Conservation (phyloP, 2,329 filamentous ascomycete genomes). For the Neofusicoccum sp. region DNA sequence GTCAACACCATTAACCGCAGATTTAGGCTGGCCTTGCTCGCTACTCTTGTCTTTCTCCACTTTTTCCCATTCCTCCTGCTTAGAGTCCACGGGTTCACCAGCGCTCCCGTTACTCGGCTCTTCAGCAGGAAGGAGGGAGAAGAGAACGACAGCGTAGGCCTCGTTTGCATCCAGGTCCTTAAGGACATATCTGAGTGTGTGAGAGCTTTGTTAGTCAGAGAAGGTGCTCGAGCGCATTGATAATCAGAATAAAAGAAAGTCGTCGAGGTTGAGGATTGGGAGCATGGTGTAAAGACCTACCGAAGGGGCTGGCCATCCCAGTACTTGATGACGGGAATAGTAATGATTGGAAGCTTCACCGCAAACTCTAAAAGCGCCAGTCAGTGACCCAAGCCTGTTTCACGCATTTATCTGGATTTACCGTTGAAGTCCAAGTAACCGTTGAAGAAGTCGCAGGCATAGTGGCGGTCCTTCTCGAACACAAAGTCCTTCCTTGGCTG, state of each 20-base stretch:
- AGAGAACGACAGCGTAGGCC: conserved; percentile 77
- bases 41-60: neutral
- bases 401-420: conserved; percentile 28
- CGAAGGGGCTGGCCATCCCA: conserved; percentile 77
- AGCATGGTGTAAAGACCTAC: conserved; percentile 50
- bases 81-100: neutral
- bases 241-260: neutral
- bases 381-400: neutral
- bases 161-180: conserved; percentile 73
- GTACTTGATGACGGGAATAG: conserved; percentile 70
- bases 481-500: conserved; percentile 55
- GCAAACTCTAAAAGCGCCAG: conserved; percentile 57
- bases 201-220: conserved; percentile 59
- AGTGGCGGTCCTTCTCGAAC: conserved; percentile 62
- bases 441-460: conserved; percentile 79
- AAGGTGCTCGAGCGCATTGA: neutral
- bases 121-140: conserved; percentile 71
- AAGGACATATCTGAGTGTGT: conserved; percentile 86
- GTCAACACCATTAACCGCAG: conserved; percentile 5
- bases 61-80: neutral
- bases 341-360: conserved; percentile 69
- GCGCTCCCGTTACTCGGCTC: neutral
- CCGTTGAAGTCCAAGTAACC: conserved; percentile 85
- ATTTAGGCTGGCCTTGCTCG: neutral
- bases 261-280: neutral